Conservation (phyloP, 2,329 filamentous ascomycete genomes). For the Ceratocystiopsis minuta region DNA sequence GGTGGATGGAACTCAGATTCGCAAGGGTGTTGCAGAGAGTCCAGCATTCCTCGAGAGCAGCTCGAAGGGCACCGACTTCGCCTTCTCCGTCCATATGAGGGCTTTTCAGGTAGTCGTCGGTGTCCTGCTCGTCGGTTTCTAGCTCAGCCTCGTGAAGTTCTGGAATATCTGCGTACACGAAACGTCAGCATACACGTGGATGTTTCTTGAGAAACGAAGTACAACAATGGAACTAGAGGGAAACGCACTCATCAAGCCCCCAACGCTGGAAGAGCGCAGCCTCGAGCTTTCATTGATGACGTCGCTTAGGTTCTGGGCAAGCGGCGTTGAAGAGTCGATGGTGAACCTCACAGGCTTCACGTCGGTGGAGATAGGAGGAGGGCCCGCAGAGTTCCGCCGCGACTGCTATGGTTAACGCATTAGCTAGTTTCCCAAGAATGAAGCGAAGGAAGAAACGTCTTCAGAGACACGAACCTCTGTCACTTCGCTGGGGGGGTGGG, state of each 20-base stretch:
- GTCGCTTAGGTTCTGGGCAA: conserved; percentile 67
- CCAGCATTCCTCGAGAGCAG: conserved; percentile 78
- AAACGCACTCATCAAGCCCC: conserved; percentile 47
- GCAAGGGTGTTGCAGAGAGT: conserved; percentile 82
- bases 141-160: conserved; percentile 30
- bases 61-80: conserved; percentile 51
- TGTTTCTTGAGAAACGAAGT: no score
- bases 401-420: no score
- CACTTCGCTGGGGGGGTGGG: no score
- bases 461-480: no score
- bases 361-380: conserved; percentile 59
- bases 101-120: conserved; percentile 26
- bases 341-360: conserved; percentile 49
- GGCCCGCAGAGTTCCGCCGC: conserved; percentile 17
- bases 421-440: no score
- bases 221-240: neutral
- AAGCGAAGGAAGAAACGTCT: no score
- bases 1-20: conserved; percentile 66
- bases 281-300: conserved; percentile 38
- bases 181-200: neutral
- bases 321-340: conserved; percentile 55
- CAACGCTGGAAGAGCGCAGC: conserved; percentile 47
- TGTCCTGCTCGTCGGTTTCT: conserved; percentile 34
- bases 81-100: conserved; percentile 26
- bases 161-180: conserved; percentile 28